These are phyloP conservation scores for Pseudoneurospora amorphoporcata DNA, from an alignment of 495 filamentous ascomycete genomes.

Conservation along the genomic window DNA sequence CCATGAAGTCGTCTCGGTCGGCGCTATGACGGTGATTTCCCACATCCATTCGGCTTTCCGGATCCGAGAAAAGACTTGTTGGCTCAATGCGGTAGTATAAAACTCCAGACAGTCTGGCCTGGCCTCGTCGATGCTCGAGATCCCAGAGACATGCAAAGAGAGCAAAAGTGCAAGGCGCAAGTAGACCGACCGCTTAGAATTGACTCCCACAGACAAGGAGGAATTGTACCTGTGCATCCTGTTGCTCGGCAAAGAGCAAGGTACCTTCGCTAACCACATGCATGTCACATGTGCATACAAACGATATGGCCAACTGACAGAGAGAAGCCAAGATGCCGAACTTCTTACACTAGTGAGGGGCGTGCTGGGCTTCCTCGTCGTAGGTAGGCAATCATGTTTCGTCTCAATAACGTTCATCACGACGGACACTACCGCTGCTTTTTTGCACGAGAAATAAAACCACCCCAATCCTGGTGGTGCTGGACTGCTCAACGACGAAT, in stretches of 20 bases:
- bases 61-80: background rate
- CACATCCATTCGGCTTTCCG: background rate
- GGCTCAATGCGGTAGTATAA: background rate
- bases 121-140: background rate
- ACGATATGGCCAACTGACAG: background rate
- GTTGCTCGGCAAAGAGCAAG: background rate
- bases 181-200: background rate
- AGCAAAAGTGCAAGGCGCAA: background rate
- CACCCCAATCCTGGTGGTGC: too few species aligned
- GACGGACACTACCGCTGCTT: background rate
- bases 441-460: background rate
- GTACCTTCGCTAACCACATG: background rate
- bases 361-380: background rate
- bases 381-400: fast-evolving
- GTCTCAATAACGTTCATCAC: background rate
- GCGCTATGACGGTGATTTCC: background rate
- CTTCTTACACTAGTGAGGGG: background rate
- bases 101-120: background rate
- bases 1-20: background rate
- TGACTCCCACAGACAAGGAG: background rate
- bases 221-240: background rate
- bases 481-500: too few species aligned
- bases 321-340: background rate
- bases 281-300: background rate
- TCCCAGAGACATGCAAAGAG: background rate